These are phyloP conservation scores for Achaetomium macrosporum DNA, from an alignment of 2,329 filamentous ascomycete species.

Conservation along the genomic window DNA sequence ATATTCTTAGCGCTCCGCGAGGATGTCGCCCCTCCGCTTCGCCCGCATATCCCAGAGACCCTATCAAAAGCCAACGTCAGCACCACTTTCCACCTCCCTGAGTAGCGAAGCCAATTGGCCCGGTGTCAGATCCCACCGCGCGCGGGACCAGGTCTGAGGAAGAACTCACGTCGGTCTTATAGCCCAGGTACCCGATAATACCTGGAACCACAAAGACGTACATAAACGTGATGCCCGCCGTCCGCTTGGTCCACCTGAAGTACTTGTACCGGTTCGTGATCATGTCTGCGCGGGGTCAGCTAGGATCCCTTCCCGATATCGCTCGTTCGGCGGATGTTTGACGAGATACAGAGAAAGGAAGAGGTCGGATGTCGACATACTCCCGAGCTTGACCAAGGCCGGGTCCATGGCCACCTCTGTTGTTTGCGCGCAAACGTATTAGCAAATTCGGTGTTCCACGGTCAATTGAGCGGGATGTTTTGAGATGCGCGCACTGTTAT, in stretches of 20 bases:
- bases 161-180: slow-evolving; percentile 75
- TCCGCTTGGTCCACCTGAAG: slow-evolving; percentile 88
- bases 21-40: slow-evolving; percentile 82
- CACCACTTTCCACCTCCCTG: not conserved
- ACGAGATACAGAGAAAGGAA: too few relatives aligned
- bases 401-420: slow-evolving; percentile 43
- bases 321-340: too few relatives aligned
- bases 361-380: slow-evolving; percentile 31
- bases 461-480: slow-evolving; percentile 2
- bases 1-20: slow-evolving; percentile 63
- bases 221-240: slow-evolving; percentile 70
- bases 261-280: slow-evolving; percentile 80
- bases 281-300: slow-evolving; percentile 56
- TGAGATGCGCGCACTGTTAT: slow-evolving; percentile 34
- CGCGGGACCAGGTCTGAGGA: not conserved
- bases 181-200: slow-evolving; percentile 65
- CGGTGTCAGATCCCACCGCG: not conserved
- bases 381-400: slow-evolving; percentile 40
- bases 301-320: not conserved
- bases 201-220: slow-evolving; percentile 70
- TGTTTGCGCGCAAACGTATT: slow-evolving; percentile 23
- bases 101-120: not conserved
- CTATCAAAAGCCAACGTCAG: slow-evolving; percentile 41
- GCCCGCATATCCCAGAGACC: slow-evolving; percentile 80
- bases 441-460: slow-evolving; percentile 19